Percentiles rank a stretch among this genome's conserved stretches.
Evolutionary conservation across 192 early-diverging fungal genomes (phyloP).

Genomic region (Rhizophagus prolifer): DNA sequence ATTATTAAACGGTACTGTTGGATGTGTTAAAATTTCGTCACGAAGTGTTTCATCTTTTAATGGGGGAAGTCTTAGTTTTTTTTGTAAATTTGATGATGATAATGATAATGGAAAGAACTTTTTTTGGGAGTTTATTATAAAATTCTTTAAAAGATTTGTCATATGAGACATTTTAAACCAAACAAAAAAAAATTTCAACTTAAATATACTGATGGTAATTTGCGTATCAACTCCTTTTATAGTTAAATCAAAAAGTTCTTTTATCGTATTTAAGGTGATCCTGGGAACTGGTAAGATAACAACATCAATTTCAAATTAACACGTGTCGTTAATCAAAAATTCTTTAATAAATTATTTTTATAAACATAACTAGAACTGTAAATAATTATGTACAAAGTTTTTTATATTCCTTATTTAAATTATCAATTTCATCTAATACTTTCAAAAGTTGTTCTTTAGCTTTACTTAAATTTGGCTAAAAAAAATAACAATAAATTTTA

Average conservation of each 20-base stretch:
- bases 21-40: background rate
- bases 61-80: background rate
- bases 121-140: background rate
- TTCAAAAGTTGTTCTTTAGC: background rate
- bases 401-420: background rate
- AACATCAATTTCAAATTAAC: too few relatives aligned
- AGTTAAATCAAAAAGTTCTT: too few relatives aligned
- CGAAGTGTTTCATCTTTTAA: background rate
- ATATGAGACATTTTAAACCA: background rate
- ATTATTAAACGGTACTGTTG: background rate
- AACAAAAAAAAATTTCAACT: too few relatives aligned
- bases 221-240: too few relatives aligned
- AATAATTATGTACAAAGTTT: background rate
- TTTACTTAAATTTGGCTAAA: conserved; percentile 5
- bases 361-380: too few relatives aligned
- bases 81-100: background rate
- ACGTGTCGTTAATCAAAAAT: too few relatives aligned
- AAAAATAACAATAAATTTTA: background rate
- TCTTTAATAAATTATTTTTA: too few relatives aligned
- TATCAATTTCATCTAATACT: conserved; percentile 1
- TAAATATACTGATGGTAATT: too few relatives aligned
- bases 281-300: too few relatives aligned
- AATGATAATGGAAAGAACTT: background rate
- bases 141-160: background rate
- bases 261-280: too few relatives aligned